phyloP scores from a whole-genome alignment of 1,284 basidiomycete species.

The Ganoderma lingzhi region DNA sequence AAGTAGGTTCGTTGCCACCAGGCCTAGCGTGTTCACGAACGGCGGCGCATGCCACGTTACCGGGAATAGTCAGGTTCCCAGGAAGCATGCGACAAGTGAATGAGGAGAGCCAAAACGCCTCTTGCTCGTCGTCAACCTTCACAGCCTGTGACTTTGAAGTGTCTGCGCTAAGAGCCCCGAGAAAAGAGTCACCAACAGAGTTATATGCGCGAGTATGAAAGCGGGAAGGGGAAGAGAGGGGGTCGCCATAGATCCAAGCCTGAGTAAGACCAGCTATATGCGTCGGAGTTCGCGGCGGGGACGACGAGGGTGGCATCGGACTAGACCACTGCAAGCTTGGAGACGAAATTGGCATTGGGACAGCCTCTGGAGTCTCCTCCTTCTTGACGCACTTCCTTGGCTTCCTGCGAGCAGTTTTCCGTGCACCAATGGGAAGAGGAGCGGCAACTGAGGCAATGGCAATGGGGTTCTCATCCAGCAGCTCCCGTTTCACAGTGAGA shows the following conservation, averaged over 20 bases:
- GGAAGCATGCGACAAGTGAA: not conserved
- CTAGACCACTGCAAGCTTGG: constrained; percentile 9
- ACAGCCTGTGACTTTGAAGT: not conserved
- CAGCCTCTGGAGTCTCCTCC: not conserved
- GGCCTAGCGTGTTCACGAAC: not conserved
- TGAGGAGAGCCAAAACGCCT: not conserved
- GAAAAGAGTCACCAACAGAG: not conserved
- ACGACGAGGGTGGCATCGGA: constrained; percentile 11
- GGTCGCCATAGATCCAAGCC: not conserved
- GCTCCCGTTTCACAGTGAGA: constrained; percentile 13
- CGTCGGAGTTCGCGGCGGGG: constrained; percentile 10
- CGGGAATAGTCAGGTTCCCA: not conserved
- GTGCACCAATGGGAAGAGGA: not conserved
- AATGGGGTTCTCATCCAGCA: not conserved
- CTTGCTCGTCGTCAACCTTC: not conserved
- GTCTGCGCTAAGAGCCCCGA: not conserved
- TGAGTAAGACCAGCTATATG: constrained; percentile 5
- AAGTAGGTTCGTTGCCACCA: not conserved
- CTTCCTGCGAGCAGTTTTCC: not conserved
- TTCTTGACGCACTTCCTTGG: constrained; percentile 1
- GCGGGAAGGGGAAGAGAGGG: not conserved
- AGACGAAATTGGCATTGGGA: not conserved
- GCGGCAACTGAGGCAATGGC: not conserved
- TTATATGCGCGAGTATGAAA: not conserved
- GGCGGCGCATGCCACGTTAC: too few relatives aligned